These are phyloP conservation scores for Exsudoporus frostii DNA, from an alignment of 768 basidiomycete species.

Conservation along the genomic window DNA sequence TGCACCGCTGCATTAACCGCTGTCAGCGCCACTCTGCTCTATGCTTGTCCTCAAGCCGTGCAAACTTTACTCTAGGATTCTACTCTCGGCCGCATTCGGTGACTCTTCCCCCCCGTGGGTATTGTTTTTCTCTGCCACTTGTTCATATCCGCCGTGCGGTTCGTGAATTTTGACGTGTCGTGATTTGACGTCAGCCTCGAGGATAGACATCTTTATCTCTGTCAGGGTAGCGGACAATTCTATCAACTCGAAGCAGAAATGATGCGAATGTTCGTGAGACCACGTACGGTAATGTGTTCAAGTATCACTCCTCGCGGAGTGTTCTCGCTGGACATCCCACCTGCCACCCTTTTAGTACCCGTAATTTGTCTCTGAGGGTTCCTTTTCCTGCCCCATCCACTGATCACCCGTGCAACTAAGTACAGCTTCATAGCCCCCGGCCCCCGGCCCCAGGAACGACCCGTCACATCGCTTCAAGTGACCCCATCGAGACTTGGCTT, in stretches of 20 bases:
- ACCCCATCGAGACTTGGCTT: conserved; percentile 9
- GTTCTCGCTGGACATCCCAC: conserved; percentile 4
- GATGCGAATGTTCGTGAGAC: not conserved
- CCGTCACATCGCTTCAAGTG: not conserved
- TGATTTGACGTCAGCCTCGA: conserved; percentile 7
- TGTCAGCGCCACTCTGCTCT: not conserved
- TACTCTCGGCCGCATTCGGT: not conserved
- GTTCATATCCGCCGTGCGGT: conserved; percentile 10
- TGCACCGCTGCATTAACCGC: conserved; percentile 3
- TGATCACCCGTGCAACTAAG: conserved; percentile 1
- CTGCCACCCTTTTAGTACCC: not conserved
- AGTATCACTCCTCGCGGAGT: conserved; percentile 8
- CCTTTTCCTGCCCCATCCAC: not conserved
- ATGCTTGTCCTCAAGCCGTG: not conserved
- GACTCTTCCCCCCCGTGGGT: not conserved
- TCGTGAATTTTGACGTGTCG: not conserved
- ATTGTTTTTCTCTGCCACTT: not conserved
- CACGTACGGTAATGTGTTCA: not conserved
- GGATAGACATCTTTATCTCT: conserved; percentile 1
- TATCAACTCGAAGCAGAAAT: not conserved
- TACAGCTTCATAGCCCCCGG: conserved; percentile 2
- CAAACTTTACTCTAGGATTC: not conserved
- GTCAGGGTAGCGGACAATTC: conserved; percentile 2
- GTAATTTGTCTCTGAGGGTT: not conserved
- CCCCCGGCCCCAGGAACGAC: conserved; percentile 7